Evolutionary conservation across 2,329 filamentous ascomycete species (phyloP), one percentile per base, ranked within the genome.

Genomic region (Cercospora canescens): DNA sequence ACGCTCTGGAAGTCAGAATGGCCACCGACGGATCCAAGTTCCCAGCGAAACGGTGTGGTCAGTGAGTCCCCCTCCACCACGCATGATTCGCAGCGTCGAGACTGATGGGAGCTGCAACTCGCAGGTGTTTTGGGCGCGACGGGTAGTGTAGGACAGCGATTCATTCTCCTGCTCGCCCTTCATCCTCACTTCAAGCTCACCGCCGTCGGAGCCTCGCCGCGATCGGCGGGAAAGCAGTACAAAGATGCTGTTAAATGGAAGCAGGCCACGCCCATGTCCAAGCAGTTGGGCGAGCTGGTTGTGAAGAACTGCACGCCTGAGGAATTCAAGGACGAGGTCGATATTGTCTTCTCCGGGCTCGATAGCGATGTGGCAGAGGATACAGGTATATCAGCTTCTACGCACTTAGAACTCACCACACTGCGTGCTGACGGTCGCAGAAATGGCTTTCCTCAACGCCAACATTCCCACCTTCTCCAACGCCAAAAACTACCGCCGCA

Each of bases 391-490:
- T 5, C 14, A 39, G 87, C 48, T 12, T 28, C 1, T 57, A 12
- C 35, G 30, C 4, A 24, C 18, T 26, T 26, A 26, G 11, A 5
- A 26, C 1, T 39, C 14, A 2, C 11, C 26, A 16, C 16, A 21
- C 16, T 18, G 50, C 50, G 2, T n/a, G 24, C 28, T 34, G 9
- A 55, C 50, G 21, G 21, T 12, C 5, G 7, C 68, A 94, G 94
- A 98, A 80, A 92, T 92, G 87, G 91, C 91, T 72, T 98, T 98
- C 80, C 86, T 96, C 76, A 91, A 90, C 77, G 90, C 93, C 67
- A 89, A 97, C 76, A 88, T 97, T 60, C 89, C 92, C 75, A 91
- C 97, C 78, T 98, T 99, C 84, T 97, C 93, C 75, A 99, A 98
- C 80, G 94, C 95, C 60, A 97, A 97, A 82, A 98, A 97, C 87